Evolutionary conservation across 371 early-diverging fungal genomes (phyloP).

Genomic region (Umbelopsis sp.): DNA sequence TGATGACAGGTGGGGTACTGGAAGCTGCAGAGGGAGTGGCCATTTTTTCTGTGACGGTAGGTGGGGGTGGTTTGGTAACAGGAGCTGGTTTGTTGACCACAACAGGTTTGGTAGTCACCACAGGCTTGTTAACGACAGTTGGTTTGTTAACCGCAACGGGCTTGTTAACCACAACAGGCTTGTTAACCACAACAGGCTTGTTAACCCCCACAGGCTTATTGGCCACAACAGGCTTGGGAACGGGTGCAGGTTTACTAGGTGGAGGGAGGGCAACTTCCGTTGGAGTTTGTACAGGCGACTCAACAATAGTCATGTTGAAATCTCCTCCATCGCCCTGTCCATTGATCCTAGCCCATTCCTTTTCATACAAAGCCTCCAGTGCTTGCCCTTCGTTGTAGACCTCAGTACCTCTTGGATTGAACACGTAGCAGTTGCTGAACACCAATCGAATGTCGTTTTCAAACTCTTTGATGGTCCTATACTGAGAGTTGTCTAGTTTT

Average conservation of each 20-base stretch:
- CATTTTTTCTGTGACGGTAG: neutral
- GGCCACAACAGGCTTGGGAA: neutral
- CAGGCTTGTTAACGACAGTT: neutral
- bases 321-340: slow-evolving; percentile 37
- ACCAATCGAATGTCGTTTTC: slow-evolving; percentile 67
- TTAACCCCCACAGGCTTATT: neutral
- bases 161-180: neutral
- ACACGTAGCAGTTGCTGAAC: slow-evolving; percentile 58
- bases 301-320: slow-evolving; percentile 53
- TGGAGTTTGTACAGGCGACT: slow-evolving; percentile 37
- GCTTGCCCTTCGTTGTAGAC: slow-evolving; percentile 53
- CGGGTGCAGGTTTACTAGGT: slow-evolving; percentile 5
- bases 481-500: slow-evolving; percentile 69
- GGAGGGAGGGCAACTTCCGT: slow-evolving; percentile 19
- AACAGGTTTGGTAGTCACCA: slow-evolving; percentile 4
- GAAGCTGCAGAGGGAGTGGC: slow-evolving; percentile 5
- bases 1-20: neutral
- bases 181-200: neutral
- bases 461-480: slow-evolving; percentile 60
- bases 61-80: neutral
- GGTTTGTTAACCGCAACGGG: slow-evolving; percentile 21
- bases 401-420: slow-evolving; percentile 53
- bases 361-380: slow-evolving; percentile 47
- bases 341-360: slow-evolving; percentile 43
- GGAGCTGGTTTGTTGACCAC: slow-evolving; percentile 22